These are phyloP conservation scores for Pleurotus ostreatus DNA, from an alignment of 768 basidiomycete genomes.

Conservation along the genomic window DNA sequence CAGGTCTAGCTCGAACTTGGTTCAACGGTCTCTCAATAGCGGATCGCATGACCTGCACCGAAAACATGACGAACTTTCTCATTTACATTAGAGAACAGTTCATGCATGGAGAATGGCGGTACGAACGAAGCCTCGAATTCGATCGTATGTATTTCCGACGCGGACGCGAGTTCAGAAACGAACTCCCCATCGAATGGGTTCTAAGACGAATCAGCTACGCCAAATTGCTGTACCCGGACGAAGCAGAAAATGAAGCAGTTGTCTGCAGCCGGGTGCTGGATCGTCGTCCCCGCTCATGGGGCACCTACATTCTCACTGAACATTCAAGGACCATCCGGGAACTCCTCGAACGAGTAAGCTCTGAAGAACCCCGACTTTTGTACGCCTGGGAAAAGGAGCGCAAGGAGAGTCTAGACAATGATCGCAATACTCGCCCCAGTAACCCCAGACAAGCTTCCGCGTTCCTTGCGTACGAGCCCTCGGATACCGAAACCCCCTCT, in stretches of 20 bases:
- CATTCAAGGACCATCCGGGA: not conserved
- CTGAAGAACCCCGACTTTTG: not conserved
- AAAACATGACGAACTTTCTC: not conserved
- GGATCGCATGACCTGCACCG: too few relatives aligned
- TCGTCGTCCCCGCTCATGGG: too few relatives aligned
- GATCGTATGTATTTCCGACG: conserved; percentile 14
- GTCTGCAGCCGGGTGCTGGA: too few relatives aligned
- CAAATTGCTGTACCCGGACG: not conserved
- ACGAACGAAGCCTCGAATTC: conserved; percentile 10
- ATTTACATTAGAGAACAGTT: conserved; percentile 11
- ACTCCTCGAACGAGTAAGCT: not conserved
- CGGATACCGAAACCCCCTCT: too few relatives aligned
- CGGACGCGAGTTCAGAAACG: not conserved
- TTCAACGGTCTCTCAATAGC: too few relatives aligned
- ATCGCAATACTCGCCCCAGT: too few relatives aligned
- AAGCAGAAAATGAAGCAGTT: not conserved
- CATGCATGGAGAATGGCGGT: conserved; percentile 10
- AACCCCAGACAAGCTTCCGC: too few relatives aligned
- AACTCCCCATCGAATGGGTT: not conserved
- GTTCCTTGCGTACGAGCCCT: too few relatives aligned
- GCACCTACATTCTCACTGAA: not conserved
- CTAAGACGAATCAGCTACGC: not conserved
- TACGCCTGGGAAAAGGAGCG: not conserved
- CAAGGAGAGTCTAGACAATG: not conserved
- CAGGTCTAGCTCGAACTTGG: not conserved